These are phyloP conservation scores for Guillardia theta DNA, from an alignment of 78 protist genomes.

Conservation along the genomic window DNA sequence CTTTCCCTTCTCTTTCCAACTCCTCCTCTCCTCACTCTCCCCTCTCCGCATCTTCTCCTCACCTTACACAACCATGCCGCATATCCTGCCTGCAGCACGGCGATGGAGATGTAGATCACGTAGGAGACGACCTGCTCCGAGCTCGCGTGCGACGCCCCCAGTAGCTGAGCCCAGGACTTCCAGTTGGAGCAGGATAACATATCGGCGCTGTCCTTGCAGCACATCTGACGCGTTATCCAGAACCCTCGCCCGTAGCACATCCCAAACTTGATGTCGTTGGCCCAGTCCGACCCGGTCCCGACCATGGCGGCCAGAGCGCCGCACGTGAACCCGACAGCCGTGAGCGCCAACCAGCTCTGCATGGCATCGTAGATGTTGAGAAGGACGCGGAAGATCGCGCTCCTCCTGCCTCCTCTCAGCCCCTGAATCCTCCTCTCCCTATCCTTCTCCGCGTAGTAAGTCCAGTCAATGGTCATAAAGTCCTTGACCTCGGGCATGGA, in stretches of 20 bases:
- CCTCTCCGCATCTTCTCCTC: no score
- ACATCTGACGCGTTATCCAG: slow-evolving; percentile 3
- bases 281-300: not conserved
- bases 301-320: not conserved
- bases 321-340: not conserved
- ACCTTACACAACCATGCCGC: not conserved
- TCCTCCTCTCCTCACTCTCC: no score
- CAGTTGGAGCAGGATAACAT: not conserved
- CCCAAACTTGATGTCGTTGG: not conserved
- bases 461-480: slow-evolving; percentile 21
- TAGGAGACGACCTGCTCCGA: not conserved
- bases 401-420: not conserved
- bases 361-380: not conserved
- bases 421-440: not conserved
- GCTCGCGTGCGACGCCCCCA: not conserved
- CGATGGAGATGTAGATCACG: not conserved
- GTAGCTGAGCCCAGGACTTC: not conserved
- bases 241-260: not conserved
- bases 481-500: slow-evolving; percentile 19
- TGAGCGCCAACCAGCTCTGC: slow-evolving; percentile 24
- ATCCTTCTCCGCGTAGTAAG: slow-evolving; percentile 1
- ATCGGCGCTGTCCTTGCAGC: not conserved
- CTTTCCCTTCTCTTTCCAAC: no score
- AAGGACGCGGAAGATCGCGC: not conserved
- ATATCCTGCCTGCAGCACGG: not conserved